Evolutionary conservation across 768 basidiomycete species (phyloP).

Genomic region (Trametes sanguinea): DNA sequence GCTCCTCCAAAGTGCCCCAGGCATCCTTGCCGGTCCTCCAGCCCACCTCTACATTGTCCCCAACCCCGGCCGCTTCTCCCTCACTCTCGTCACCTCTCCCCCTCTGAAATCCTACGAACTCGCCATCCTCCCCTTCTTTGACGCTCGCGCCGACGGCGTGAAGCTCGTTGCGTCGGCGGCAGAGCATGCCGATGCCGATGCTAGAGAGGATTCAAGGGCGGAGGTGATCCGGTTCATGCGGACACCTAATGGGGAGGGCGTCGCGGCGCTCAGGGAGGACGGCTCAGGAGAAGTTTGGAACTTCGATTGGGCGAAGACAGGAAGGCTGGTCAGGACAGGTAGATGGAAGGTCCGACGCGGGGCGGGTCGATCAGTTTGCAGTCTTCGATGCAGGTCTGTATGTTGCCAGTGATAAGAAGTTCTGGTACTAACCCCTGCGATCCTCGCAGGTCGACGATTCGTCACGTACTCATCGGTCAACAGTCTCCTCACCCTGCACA

Average conservation of each 20-base stretch:
- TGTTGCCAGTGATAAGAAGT: too few species aligned
- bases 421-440: not conserved
- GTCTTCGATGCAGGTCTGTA: conserved; percentile 64
- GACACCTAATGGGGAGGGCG: conserved; percentile 76
- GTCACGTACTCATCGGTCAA: conserved; percentile 59
- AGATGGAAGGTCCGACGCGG: conserved; percentile 42
- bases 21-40: conserved; percentile 48
- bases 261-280: conserved; percentile 61
- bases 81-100: conserved; percentile 66
- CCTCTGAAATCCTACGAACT: conserved; percentile 66
- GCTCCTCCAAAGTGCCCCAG: conserved; percentile 62
- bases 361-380: conserved; percentile 63
- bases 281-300: conserved; percentile 69
- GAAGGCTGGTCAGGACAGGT: conserved; percentile 47
- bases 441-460: conserved; percentile 48
- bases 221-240: conserved; percentile 64
- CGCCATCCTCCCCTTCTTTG: conserved; percentile 62
- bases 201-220: conserved; percentile 47
- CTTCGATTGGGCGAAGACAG: conserved; percentile 43
- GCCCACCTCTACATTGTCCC: conserved; percentile 48
- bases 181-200: conserved; percentile 15
- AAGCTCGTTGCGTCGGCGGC: conserved; percentile 25
- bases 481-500: conserved; percentile 54
- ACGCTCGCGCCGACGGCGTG: conserved; percentile 54
- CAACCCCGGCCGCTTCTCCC: conserved; percentile 2